Base-by-base conservation (phyloP, 1,284 basidiomycete species). In the Phaffia rhodozyma region DNA sequence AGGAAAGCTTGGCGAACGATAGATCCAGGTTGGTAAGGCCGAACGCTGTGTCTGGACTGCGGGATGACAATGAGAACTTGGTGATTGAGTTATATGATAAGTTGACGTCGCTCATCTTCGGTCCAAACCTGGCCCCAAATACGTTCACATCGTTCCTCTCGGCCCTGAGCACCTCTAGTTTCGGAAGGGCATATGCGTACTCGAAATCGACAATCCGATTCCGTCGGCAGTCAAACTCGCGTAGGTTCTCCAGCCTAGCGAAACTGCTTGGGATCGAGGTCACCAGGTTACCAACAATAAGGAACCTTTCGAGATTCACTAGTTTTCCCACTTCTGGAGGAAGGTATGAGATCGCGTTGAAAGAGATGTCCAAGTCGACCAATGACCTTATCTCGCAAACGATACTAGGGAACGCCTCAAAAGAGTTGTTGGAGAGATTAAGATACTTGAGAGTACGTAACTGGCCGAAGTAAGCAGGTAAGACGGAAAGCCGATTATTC, bases 391-490 rank as follows among this genome's bases (percentile, higher is more conserved):
- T 83, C 66, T 86, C 79, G 73, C 84, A 86, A 23, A 98, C 82
- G 29, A 89, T 86, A 0, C 78, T 67, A 0, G 94, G 93, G 65
- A 98, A 81, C n/a, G 73, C 75, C 53, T 84, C 83, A 74, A 97
- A 92, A 72, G 91, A 91, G 79, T 98, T 99, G 78, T 97, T 98
- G 58, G 91, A 96, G 67, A 99, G 87, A 77, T 97, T 96, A 70
- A 98, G 81, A 56, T 84, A 84, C 62, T 83, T 83, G 60, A 97
- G 82, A 57, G 80, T 76, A 49, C 81, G 79, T 69, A 98, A 79
- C 23, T 85, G 80, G 3, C 85, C 82, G 70, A 97, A 93, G 72
- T 90, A 89, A 75, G 83, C 83, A 0, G 96, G 93, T 2, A 98
- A 81, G 64, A 82, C 84, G 67, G 89, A 86, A 70, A 99, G 82